A percentile compares a stretch with the other conserved stretches of the same genome.
Evolutionary conservation across 139 green algal species (phyloP).

Genomic region (Edaphochlamys debaryana): DNA sequence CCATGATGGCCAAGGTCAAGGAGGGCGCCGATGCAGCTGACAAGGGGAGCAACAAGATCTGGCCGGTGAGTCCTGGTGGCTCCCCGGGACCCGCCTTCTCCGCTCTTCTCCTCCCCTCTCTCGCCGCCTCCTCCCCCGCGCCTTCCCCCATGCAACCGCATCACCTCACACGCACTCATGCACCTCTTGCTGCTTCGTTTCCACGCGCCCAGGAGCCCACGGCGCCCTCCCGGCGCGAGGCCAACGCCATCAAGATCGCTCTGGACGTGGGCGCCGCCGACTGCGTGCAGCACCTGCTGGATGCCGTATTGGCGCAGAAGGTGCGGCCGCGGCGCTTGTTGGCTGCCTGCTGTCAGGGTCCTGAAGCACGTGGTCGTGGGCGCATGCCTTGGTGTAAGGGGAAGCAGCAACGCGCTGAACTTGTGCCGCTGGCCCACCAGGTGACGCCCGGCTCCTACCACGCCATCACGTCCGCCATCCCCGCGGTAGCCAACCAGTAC

Average conservation of each 20-base stretch:
- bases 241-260: constrained; percentile 55
- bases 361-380: too few relatives aligned
- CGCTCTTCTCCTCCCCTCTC: too few relatives aligned
- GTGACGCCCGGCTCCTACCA: constrained; percentile 54
- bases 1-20: not conserved
- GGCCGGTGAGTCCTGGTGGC: constrained; percentile 5
- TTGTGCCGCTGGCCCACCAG: too few relatives aligned
- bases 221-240: constrained; percentile 15
- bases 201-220: constrained; percentile 9
- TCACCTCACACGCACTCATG: too few relatives aligned
- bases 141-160: too few relatives aligned
- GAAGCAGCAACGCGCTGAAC: too few relatives aligned
- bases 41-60: constrained; percentile 2
- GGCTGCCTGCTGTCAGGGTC: too few relatives aligned
- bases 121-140: too few relatives aligned
- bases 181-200: too few relatives aligned
- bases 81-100: too few relatives aligned
- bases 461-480: constrained; percentile 48
- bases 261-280: constrained; percentile 46
- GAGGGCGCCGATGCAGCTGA: not conserved
- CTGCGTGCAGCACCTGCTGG: constrained; percentile 55
- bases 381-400: too few relatives aligned
- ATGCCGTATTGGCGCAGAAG: constrained; percentile 55
- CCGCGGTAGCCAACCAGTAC: constrained; percentile 49
- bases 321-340: too few relatives aligned